Evolutionary conservation across 495 filamentous ascomycete species (phyloP), one percentile per base, ranked within the genome.

Genomic region (Tuber brumale): DNA sequence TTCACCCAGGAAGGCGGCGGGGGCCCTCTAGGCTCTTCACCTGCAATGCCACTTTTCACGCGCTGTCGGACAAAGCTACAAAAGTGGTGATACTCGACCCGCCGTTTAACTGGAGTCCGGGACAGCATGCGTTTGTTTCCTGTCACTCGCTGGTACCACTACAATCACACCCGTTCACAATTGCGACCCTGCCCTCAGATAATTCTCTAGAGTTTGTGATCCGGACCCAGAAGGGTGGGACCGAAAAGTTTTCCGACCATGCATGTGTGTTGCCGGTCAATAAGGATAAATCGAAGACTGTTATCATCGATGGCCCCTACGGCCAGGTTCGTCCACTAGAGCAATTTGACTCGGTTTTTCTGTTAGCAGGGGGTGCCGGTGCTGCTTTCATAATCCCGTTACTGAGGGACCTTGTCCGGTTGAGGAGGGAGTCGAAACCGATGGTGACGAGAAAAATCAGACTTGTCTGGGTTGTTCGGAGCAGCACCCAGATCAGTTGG

Each of bases 91-190:
- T 96, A 79, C 85, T 87, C 66, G 88, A 91, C 71, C 89, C 92
- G 0, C 87, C 90, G 37, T 89, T 94, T 76, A 84, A 82, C 27
- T 97, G 94, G 94, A 86, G 86, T 23, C 86, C 93, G 0, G 94
- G 94, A 18, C 93, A 95, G 79, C 92, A 95, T 77, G 86, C 94
- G 5, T 93, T 94, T 76, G 86, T 97, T 9, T 91, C 90, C 78
- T 86, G 91, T 74, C 93, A 92, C 76, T 86, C 85, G 6, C 83
- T 97, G 12, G 89, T 88, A 0, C 88, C 89, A 0, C 81, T 94
- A 6, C 91, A 96, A 82, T 89, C 88, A 1, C 94, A 97, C 74
- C 94, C 94, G 0, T 95, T 94, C 82, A 95, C 93, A 10, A 93
- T 96, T 75, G 88, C 90, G 39, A 89, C 88, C 1, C 83, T 90